A percentile compares a stretch with the other conserved stretches of the same genome.
These are phyloP conservation scores for Erysiphe pulchra DNA, from an alignment of 2,329 filamentous ascomycete species.

Conservation along the genomic window DNA sequence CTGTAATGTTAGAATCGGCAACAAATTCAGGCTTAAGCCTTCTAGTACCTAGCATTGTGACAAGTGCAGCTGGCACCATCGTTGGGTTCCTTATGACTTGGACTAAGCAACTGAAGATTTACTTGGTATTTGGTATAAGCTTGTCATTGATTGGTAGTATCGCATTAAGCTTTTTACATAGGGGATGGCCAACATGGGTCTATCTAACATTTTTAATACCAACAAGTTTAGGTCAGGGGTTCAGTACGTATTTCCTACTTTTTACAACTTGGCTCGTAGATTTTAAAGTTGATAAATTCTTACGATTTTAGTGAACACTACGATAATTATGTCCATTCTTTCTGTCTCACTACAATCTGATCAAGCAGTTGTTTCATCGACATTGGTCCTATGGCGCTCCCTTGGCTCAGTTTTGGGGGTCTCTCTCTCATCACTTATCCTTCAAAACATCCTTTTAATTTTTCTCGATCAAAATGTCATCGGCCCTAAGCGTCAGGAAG, in stretches of 20 bases:
- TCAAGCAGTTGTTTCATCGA: constrained; percentile 43
- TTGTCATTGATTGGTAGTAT: constrained; percentile 24
- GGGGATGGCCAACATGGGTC: too few species aligned
- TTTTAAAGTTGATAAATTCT: too few species aligned
- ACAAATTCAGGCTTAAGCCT: constrained; percentile 50
- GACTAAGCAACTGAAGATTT: constrained; percentile 32
- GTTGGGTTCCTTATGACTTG: constrained; percentile 37
- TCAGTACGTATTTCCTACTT: too few species aligned
- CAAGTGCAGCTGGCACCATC: constrained; percentile 26
- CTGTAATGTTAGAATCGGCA: constrained; percentile 43
- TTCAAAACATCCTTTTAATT: constrained; percentile 41
- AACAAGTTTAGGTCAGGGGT: too few species aligned
- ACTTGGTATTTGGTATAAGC: constrained; percentile 24
- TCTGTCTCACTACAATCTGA: too few species aligned
- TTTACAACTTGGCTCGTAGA: too few species aligned
- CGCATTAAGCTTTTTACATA: too few species aligned
- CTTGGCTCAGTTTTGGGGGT: constrained; percentile 52
- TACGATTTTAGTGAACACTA: too few species aligned
- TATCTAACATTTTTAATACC: too few species aligned
- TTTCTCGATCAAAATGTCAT: constrained; percentile 33
- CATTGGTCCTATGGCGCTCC: constrained; percentile 44
- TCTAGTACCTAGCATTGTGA: constrained; percentile 31
- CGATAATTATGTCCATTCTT: too few species aligned
- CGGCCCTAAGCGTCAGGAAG: constrained; percentile 27
- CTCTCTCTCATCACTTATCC: constrained; percentile 39